Evolutionary conservation across 805 yeast species (phyloP).

Genomic region (Wickerhamiella australiensis): DNA sequence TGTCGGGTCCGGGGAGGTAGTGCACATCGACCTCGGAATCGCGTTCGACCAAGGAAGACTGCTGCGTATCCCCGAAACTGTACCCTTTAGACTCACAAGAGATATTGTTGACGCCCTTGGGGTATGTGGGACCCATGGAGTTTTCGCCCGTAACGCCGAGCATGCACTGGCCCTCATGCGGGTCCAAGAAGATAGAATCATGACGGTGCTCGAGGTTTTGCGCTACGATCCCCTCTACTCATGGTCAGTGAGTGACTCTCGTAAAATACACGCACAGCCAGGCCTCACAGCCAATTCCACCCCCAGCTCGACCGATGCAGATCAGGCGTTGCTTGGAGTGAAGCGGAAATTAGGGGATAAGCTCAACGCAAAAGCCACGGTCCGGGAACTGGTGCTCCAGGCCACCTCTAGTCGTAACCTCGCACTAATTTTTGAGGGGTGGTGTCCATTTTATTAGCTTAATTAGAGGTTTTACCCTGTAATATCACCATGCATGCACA

Average conservation of each 20-base stretch:
- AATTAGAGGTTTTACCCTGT: too few species aligned
- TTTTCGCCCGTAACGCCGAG: constrained; percentile 62
- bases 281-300: constrained; percentile 30
- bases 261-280: constrained; percentile 26
- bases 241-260: constrained; percentile 76
- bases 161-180: constrained; percentile 58
- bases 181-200: constrained; percentile 51
- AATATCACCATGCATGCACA: too few species aligned
- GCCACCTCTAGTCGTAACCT: constrained; percentile 60
- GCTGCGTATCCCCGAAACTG: constrained; percentile 79
- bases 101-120: constrained; percentile 94
- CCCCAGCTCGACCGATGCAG: constrained; percentile 57
- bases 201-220: constrained; percentile 73
- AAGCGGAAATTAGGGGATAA: constrained; percentile 58
- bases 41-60: constrained; percentile 89
- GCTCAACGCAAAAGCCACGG: constrained; percentile 71
- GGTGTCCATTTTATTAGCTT: constrained; percentile 30
- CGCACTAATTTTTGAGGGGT: constrained; percentile 51
- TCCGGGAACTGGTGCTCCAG: constrained; percentile 64
- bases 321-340: constrained; percentile 63
- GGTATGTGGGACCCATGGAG: constrained; percentile 67
- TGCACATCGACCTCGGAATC: constrained; percentile 92
- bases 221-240: constrained; percentile 87
- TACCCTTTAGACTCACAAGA: constrained; percentile 83
- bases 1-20: constrained; percentile 71